phyloP scores from a whole-genome alignment of 306 rosid genomes.

The Dicorynia guianensis region DNA sequence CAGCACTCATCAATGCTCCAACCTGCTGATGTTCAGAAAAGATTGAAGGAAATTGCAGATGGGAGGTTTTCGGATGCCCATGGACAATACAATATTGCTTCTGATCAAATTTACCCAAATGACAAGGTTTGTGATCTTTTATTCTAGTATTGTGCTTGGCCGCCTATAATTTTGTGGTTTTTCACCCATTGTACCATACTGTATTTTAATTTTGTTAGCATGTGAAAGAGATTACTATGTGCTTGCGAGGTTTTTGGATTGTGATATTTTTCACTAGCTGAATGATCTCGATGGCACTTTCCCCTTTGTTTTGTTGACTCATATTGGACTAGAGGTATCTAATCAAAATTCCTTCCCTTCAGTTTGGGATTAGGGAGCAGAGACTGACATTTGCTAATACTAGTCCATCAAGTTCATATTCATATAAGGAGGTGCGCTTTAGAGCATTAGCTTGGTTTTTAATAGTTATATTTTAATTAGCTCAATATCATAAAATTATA shows the following conservation, averaged over 20 bases:
- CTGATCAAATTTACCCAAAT: constrained; percentile 72
- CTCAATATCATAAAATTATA: constrained; percentile 4
- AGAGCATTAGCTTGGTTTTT: constrained; percentile 31
- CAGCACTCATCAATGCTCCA: constrained; percentile 89
- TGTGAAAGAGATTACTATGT: constrained; percentile 17
- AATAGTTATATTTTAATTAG: constrained; percentile 25
- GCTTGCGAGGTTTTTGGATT: constrained; percentile 19
- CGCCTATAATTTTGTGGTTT: constrained; percentile 2
- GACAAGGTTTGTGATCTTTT: constrained; percentile 63
- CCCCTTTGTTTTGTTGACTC: constrained; percentile 20
- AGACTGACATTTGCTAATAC: constrained; percentile 76
- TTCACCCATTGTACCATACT: neutral
- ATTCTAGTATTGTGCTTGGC: constrained; percentile 6
- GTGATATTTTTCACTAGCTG: constrained; percentile 4
- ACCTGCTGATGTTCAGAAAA: constrained; percentile 90
- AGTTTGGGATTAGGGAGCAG: constrained; percentile 87
- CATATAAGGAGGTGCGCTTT: constrained; percentile 82
- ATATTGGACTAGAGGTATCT: constrained; percentile 27
- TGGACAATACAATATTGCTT: constrained; percentile 61
- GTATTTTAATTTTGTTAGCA: neutral
- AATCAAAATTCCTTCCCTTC: constrained; percentile 48
- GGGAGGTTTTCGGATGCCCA: constrained; percentile 73
- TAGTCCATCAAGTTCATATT: constrained; percentile 80
- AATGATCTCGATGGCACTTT: constrained; percentile 8
- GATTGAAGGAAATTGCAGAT: constrained; percentile 89